Evolutionary conservation across 2,329 filamentous ascomycete genomes (phyloP).

Genomic region (Penicillium decumbens): DNA sequence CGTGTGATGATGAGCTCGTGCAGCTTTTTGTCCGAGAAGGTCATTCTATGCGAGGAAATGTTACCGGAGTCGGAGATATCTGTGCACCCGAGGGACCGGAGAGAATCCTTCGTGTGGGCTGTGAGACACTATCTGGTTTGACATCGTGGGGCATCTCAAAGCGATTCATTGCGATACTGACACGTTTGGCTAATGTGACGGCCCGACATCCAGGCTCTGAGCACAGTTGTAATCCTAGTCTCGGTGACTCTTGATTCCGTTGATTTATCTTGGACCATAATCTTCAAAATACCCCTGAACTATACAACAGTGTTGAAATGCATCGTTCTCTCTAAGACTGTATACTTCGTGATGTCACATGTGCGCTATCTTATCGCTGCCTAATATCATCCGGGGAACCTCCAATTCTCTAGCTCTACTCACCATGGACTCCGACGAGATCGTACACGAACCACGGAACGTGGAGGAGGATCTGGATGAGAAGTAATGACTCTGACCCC

Average conservation of each 20-base stretch:
- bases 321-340: not conserved
- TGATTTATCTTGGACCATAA: not conserved
- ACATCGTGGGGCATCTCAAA: constrained; percentile 37
- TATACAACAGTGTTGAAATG: not conserved
- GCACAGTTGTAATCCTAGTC: not conserved
- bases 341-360: constrained; percentile 24
- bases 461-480: constrained; percentile 30
- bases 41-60: constrained; percentile 47
- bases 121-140: constrained; percentile 33
- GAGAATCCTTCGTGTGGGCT: constrained; percentile 38
- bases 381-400: constrained; percentile 20
- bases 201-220: constrained; percentile 7
- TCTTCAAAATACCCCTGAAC: not conserved
- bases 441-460: constrained; percentile 15
- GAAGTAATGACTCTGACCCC: constrained; percentile 20
- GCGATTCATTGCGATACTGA: constrained; percentile 31
- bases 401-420: not conserved
- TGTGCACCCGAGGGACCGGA: constrained; percentile 38
- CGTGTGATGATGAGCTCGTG: constrained; percentile 55
- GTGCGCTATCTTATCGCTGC: constrained; percentile 27
- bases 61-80: constrained; percentile 53
- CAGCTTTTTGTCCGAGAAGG: constrained; percentile 53
- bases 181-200: constrained; percentile 28
- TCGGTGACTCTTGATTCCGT: not conserved
- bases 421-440: constrained; percentile 31